Base-by-base conservation (phyloP, 1,284 basidiomycete genomes). In the Thelephora terrestris region DNA sequence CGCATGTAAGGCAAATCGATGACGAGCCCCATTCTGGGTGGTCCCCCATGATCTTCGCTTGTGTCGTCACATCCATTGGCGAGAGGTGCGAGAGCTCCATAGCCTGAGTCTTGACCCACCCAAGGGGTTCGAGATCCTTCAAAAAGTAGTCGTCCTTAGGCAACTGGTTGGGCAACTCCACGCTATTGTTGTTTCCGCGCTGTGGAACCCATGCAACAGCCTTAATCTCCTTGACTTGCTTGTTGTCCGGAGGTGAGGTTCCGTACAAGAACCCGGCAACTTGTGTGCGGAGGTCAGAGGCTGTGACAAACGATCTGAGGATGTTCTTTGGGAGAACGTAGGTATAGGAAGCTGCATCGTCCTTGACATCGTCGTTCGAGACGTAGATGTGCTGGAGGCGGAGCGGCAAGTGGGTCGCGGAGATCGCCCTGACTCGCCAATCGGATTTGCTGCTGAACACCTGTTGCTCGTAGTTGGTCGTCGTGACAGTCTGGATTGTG, bases 301-400 rank as follows among this genome's bases (percentile, higher is more conserved):
- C 88, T 46, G 89, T 81, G 59, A 99, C 90, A 69, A 99, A 98
- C 9, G 93, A 89, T 50, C 91, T 87, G 43, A 99, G 74, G 49
- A 99, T 79, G 68, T 99, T 99, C 79, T 99, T 99, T 17, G 96
- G 94, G 53, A 99, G 75, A 46, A 99, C 92, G 61, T 92, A 99
- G 17, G 96, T 99, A 65, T 79, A 90, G 6, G 89, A 89, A 14
- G 88, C 84, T 2, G 91, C 90, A 61, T 99, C 96, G 61, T 99
- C 96, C 66, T 94, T 94, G 61, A 99, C 93, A 62, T 99, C 94
- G 61, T 99, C 95, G 62, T 98, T 99, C 43, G 93, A 96, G 36
- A 99, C 96, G 64, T 97, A 98, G 64, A 98, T 94, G 64, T 99
- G 93, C 65, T 98, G 95, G 51, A 97, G 76, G 61, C 96, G 91